Conservation (phyloP, 2,329 filamentous ascomycete species). For the Elsinoe perseae region DNA sequence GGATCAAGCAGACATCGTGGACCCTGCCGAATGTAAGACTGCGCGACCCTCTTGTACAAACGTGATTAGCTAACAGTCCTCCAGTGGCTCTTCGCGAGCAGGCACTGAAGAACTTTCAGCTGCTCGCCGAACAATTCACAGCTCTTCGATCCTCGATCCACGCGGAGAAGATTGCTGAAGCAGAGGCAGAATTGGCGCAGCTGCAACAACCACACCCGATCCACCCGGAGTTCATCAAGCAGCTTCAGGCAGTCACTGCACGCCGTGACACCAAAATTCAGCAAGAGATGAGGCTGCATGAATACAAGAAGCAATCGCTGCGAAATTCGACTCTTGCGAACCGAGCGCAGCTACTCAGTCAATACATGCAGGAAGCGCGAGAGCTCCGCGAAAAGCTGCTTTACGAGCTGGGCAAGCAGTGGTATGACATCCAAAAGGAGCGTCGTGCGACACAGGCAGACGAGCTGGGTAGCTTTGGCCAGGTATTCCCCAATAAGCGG, state of each 20-base stretch:
- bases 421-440: slow-evolving; percentile 88
- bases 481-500: slow-evolving; percentile 69
- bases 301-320: slow-evolving; percentile 65
- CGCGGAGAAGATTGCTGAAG: slow-evolving; percentile 74
- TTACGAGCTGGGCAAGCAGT: slow-evolving; percentile 75
- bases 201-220: slow-evolving; percentile 52
- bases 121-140: slow-evolving; percentile 82
- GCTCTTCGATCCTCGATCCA: slow-evolving; percentile 80
- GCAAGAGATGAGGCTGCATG: slow-evolving; percentile 64
- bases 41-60: slow-evolving; percentile 18
- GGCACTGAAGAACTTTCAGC: slow-evolving; percentile 49
- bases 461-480: slow-evolving; percentile 71
- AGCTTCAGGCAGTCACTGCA: slow-evolving; percentile 79
- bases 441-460: slow-evolving; percentile 70
- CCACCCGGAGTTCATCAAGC: slow-evolving; percentile 86
- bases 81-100: slow-evolving; percentile 39
- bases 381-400: slow-evolving; percentile 74
- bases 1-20: slow-evolving; percentile 25
- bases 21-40: slow-evolving; percentile 24
- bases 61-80: slow-evolving; percentile 6
- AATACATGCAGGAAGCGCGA: slow-evolving; percentile 80
- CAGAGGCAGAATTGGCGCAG: slow-evolving; percentile 61
- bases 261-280: slow-evolving; percentile 73
- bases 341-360: slow-evolving; percentile 76
- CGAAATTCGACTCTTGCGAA: slow-evolving; percentile 70